A percentile compares a stretch with the other conserved stretches of the same genome.
phyloP scores from a whole-genome alignment of 768 basidiomycete genomes.

The Ramaria sp. region DNA sequence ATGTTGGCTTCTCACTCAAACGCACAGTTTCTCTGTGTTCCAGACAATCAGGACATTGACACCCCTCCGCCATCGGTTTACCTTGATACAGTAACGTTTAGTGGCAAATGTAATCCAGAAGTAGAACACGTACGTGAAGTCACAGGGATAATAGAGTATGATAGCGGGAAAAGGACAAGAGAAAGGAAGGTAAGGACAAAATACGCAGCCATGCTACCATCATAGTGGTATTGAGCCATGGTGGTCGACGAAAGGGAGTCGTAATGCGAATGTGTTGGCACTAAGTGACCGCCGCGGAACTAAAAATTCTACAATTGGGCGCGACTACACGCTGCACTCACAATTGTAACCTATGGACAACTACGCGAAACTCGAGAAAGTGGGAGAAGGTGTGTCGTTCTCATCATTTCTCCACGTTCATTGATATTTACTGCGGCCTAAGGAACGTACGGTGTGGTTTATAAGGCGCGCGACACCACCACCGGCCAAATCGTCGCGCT shows the following conservation, averaged over 20 bases:
- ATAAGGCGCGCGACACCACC: slow-evolving; percentile 82
- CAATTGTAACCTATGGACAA: slow-evolving; percentile 31
- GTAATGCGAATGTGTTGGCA: slow-evolving; percentile 4
- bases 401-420: slow-evolving; percentile 8
- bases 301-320: not conserved
- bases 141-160: slow-evolving; percentile 18
- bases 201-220: slow-evolving; percentile 82
- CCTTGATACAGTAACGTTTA: slow-evolving; percentile 16
- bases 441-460: slow-evolving; percentile 99
- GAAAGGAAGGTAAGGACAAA: slow-evolving; percentile 86
- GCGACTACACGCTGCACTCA: not conserved
- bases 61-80: slow-evolving; percentile 32
- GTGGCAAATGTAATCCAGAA: not conserved
- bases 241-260: not conserved
- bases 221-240: slow-evolving; percentile 80
- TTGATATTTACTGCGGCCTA: slow-evolving; percentile 1
- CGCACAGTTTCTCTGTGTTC: slow-evolving; percentile 39
- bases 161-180: slow-evolving; percentile 71
- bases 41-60: slow-evolving; percentile 52
- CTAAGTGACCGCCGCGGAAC: slow-evolving; percentile 2
- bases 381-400: slow-evolving; percentile 51
- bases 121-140: not conserved
- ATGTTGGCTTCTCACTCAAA: slow-evolving; percentile 33
- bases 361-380: slow-evolving; percentile 96
- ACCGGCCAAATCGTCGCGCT: slow-evolving; percentile 84